Evolutionary conservation across 495 filamentous ascomycete species (phyloP), one percentile per base, ranked within the genome.

Genomic region (Hyaloscypha finlandica): DNA sequence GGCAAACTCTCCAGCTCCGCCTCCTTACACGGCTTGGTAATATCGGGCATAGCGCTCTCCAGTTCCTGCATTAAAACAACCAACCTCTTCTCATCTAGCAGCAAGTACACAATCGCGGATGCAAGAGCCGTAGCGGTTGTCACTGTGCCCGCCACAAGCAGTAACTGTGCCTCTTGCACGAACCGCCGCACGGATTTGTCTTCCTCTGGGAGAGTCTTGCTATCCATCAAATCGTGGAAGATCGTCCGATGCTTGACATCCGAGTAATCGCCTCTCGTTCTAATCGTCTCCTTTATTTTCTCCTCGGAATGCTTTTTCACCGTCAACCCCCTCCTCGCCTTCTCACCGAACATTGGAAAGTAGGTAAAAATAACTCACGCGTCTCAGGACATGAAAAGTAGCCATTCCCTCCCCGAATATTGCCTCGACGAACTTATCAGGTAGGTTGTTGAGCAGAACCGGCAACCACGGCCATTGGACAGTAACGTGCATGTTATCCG

Each of bases 61-160:
- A 81, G 51, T 56, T 80, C 77, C 11, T 70, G 67, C 33, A 39
- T 60, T 14, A 81, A 71, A 16, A 67, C 62, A 20, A 31, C n/a
- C 16, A 66, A 35, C 29, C 70, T 70, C 0, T 59, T 37, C 8
- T 71, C 72, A 68, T 80, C 70, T 1, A 66, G 66, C 3, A 79
- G 63, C 19, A 79, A 65, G 55, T 77, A 66, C 32, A 70, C 76
- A 1, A 74, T 66, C 19, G 74, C 75, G 19, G 67, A 61, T 4
- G 74, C 68, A 8, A 80, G 57, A 1, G 69, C 45, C 58, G 59
- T 70, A 2, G 64, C 70, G 2, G 77, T 78, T 8, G 77, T 79
- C 42, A 77, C 77, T 16, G 76, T 72, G 0, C 78, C 78, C 2
- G 77, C 78, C 25, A 66, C 70, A 1, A 74, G 51, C 22, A 78